phyloP scores from a whole-genome alignment of 2,329 filamentous ascomycete genomes.

The Tolypocladium amazonense region DNA sequence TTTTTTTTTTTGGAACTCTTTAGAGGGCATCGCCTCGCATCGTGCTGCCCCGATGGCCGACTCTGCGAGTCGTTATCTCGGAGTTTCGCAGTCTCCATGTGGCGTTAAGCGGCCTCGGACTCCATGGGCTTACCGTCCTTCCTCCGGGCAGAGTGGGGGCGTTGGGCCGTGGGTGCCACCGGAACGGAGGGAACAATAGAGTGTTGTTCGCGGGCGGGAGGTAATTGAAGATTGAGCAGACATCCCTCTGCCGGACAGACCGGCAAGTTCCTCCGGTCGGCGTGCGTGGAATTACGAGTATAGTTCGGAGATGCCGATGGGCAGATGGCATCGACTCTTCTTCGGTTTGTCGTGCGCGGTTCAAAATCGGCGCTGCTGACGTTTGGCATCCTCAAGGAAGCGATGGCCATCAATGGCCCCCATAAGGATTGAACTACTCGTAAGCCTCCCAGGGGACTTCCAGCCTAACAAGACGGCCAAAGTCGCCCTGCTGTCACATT shows the following conservation, averaged over 20 bases:
- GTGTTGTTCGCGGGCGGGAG: neutral
- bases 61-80: neutral
- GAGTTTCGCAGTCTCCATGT: neutral
- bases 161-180: neutral
- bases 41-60: neutral
- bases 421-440: neutral
- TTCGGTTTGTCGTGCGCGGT: neutral
- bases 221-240: no score
- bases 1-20: neutral
- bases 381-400: neutral
- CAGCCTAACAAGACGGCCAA: neutral
- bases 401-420: neutral
- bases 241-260: neutral
- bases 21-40: neutral
- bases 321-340: neutral
- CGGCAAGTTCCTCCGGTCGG: neutral
- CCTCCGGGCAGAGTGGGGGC: neutral
- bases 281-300: neutral
- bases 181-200: neutral
- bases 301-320: neutral
- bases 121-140: neutral
- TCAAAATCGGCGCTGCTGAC: neutral
- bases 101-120: neutral
- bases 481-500: neutral
- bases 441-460: neutral